Evolutionary conservation across 2,329 filamentous ascomycete species (phyloP).

Genomic region (Pseudogymnoascus sp.): DNA sequence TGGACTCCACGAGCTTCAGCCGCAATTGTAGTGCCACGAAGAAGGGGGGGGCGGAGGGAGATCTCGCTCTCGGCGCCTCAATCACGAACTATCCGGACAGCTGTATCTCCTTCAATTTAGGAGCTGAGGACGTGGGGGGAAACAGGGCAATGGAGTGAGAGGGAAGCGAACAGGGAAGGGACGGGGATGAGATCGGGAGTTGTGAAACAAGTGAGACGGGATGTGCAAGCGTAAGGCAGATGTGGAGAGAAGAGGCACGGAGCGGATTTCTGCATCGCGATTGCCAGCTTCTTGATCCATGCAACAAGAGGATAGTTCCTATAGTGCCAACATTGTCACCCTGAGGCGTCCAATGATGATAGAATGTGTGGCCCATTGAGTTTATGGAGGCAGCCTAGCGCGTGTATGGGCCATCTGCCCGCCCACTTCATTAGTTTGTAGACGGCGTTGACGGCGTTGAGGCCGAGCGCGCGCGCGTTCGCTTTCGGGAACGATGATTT

Average conservation of each 20-base stretch:
- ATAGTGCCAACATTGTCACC: neutral
- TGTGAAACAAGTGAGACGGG: slow-evolving; percentile 6
- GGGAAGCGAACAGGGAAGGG: slow-evolving; percentile 1
- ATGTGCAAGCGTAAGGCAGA: neutral
- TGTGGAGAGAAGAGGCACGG: neutral
- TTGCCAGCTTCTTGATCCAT: neutral
- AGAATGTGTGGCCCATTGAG: neutral
- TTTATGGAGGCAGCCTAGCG: neutral
- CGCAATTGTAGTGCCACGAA: slow-evolving; percentile 2
- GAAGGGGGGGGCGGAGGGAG: neutral
- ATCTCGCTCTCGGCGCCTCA: neutral
- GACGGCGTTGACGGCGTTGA: slow-evolving; percentile 1
- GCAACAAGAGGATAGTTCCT: neutral
- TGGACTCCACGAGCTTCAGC: slow-evolving; percentile 5
- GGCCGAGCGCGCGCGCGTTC: slow-evolving; percentile 4
- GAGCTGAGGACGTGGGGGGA: neutral
- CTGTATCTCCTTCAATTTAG: neutral
- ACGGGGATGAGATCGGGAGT: neutral
- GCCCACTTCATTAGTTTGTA: neutral
- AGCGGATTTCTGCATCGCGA: neutral
- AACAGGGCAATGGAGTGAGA: neutral
- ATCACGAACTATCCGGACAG: neutral
- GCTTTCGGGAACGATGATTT: neutral
- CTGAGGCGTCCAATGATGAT: neutral
- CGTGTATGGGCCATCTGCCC: neutral